These are phyloP conservation scores for Termitomyces sp. DNA, from an alignment of 768 basidiomycete genomes.

Conservation along the genomic window DNA sequence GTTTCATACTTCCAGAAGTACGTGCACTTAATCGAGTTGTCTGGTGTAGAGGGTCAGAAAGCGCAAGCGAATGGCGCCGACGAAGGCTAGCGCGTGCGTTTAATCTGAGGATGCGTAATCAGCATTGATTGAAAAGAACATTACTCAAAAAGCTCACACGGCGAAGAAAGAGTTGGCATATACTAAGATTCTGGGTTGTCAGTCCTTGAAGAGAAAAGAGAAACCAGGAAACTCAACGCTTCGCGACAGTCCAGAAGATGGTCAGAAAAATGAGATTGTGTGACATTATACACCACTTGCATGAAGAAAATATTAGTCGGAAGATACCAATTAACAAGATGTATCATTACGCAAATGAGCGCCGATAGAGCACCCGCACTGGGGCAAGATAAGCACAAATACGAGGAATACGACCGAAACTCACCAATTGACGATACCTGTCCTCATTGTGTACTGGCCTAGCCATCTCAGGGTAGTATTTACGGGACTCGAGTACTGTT, in stretches of 20 bases:
- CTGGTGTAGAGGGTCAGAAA: not conserved
- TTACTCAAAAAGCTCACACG: not conserved
- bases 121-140: not conserved
- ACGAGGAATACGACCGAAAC: not conserved
- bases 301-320: not conserved
- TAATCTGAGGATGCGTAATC: not conserved
- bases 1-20: not conserved
- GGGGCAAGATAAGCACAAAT: not conserved
- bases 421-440: conserved; percentile 8
- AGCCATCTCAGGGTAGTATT: conserved; percentile 1
- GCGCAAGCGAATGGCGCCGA: not conserved
- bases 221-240: not conserved
- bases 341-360: conserved; percentile 5
- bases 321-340: not conserved
- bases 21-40: not conserved
- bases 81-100: conserved; percentile 6
- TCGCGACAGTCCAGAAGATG: conserved; percentile 5
- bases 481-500: not conserved
- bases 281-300: conserved; percentile 6
- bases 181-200: not conserved
- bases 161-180: conserved; percentile 11
- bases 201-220: not conserved
- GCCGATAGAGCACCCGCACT: conserved; percentile 8
- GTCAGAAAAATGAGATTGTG: conserved; percentile 7
- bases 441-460: conserved; percentile 4